A percentile compares a stretch with the other conserved stretches of the same genome.
Conservation (phyloP, 129 eudicot species). For the Saposhnikovia divaricata region DNA sequence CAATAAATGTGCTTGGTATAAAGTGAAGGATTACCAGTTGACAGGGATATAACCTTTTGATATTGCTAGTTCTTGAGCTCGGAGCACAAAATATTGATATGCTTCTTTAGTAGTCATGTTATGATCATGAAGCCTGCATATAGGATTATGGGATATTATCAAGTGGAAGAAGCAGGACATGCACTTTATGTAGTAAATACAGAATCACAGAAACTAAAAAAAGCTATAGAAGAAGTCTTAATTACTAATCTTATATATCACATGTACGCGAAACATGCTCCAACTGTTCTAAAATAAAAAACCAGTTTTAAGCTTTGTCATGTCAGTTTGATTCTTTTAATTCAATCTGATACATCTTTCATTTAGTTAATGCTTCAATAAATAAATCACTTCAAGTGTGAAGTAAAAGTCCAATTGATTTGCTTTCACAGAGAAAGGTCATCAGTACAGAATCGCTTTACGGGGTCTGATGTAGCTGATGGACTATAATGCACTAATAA, state of each 20-base stretch:
- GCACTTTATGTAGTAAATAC: too few relatives aligned
- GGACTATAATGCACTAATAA: neutral
- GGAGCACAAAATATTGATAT: slow-evolving; percentile 81
- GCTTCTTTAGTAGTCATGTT: slow-evolving; percentile 80
- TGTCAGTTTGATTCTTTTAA: too few relatives aligned
- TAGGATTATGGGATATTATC: too few relatives aligned
- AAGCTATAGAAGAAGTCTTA: too few relatives aligned
- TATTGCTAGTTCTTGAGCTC: slow-evolving; percentile 85
- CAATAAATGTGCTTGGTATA: neutral
- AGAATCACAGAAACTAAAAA: too few relatives aligned
- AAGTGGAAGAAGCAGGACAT: too few relatives aligned
- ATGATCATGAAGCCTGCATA: slow-evolving; percentile 65
- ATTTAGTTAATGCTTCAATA: neutral
- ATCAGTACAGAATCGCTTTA: neutral
- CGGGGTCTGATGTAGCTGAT: neutral
- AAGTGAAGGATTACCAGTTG: slow-evolving; percentile 51
- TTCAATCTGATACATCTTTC: too few relatives aligned
- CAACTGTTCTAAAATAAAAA: too few relatives aligned
- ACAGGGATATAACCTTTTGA: slow-evolving; percentile 77
- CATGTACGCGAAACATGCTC: too few relatives aligned
- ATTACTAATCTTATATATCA: too few relatives aligned
- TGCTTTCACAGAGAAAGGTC: neutral
- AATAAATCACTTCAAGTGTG: neutral
- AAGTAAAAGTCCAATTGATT: neutral
- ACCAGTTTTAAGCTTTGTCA: too few relatives aligned